Percentiles rank a stretch among this genome's conserved stretches.
These are phyloP conservation scores for Akanthomyces uredinophilus DNA, from an alignment of 2,329 filamentous ascomycete species.

Conservation along the genomic window DNA sequence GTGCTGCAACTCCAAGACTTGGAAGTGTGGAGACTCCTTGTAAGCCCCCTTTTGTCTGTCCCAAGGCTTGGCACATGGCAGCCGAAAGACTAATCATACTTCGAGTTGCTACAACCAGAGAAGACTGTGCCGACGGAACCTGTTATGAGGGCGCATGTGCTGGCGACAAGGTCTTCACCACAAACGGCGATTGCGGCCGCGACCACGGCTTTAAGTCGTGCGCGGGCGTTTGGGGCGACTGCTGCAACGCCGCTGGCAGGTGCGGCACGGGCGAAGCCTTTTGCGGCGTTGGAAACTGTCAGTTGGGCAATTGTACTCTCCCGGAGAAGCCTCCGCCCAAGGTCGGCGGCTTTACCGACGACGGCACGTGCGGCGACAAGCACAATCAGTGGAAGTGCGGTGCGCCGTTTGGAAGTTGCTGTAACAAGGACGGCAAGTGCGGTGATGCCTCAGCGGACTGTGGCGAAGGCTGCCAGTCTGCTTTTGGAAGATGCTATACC, in stretches of 20 bases:
- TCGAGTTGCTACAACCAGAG: no score
- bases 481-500: neutral
- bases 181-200: conserved; percentile 17
- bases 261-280: conserved; percentile 23
- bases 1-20: no score
- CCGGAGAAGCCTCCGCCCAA: neutral
- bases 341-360: neutral
- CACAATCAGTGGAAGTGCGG: neutral
- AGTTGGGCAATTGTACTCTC: conserved; percentile 20
- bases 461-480: neutral
- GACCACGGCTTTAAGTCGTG: conserved; percentile 25
- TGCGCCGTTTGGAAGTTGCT: neutral
- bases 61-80: no score
- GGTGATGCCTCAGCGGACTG: neutral
- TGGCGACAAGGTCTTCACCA: conserved; percentile 24
- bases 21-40: no score
- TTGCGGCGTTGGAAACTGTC: conserved; percentile 19
- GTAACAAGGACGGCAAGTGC: neutral
- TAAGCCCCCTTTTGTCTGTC: no score
- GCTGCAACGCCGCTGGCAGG: conserved; percentile 23
- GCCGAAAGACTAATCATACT: no score
- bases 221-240: conserved; percentile 26
- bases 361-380: neutral
- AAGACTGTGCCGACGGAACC: conserved; percentile 26
- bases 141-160: conserved; percentile 28